Percentiles rank a stretch among this genome's conserved stretches.
phyloP scores from a whole-genome alignment of 257 asterid species.

The Solanum clarkiae region DNA sequence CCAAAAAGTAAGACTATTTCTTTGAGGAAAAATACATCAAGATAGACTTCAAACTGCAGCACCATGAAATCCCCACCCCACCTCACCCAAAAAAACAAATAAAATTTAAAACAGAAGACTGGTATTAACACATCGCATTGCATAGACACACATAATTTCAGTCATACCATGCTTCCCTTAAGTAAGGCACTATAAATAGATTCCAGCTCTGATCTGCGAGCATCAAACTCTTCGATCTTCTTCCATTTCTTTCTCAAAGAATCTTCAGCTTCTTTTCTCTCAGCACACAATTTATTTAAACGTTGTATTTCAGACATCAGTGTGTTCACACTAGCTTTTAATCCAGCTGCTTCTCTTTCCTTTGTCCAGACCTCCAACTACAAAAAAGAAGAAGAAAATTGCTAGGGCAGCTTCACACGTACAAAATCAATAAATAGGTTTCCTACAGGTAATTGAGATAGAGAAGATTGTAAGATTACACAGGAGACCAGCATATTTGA shows the following conservation, averaged over 20 bases:
- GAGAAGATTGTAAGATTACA: not conserved
- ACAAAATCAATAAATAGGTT: not conserved
- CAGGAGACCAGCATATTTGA: not conserved
- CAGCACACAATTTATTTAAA: slow-evolving; percentile 78
- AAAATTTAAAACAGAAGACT: not conserved
- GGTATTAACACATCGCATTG: not conserved
- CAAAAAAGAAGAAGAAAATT: slow-evolving; percentile 10
- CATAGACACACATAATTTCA: not conserved
- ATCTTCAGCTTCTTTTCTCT: slow-evolving; percentile 97
- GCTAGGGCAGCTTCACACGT: slow-evolving; percentile 1
- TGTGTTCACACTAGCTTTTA: slow-evolving; percentile 76
- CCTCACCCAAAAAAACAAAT: not conserved
- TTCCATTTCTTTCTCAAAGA: slow-evolving; percentile 93
- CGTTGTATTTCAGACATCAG: slow-evolving; percentile 81
- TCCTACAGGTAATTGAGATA: not conserved
- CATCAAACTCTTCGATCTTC: slow-evolving; percentile 96
- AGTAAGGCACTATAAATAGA: slow-evolving; percentile 70
- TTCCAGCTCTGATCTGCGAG: slow-evolving; percentile 95
- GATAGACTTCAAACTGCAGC: not conserved
- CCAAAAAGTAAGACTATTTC: not conserved
- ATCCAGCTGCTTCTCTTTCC: slow-evolving; percentile 94
- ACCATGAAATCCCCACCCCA: not conserved
- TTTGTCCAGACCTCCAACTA: slow-evolving; percentile 97
- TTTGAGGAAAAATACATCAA: not conserved
- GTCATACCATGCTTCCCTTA: slow-evolving; percentile 74